Evolutionary conservation across 202 grass and related monocot genomes (phyloP), one percentile per base, ranked within the genome.

Genomic region (Saccharum hybrid): DNA sequence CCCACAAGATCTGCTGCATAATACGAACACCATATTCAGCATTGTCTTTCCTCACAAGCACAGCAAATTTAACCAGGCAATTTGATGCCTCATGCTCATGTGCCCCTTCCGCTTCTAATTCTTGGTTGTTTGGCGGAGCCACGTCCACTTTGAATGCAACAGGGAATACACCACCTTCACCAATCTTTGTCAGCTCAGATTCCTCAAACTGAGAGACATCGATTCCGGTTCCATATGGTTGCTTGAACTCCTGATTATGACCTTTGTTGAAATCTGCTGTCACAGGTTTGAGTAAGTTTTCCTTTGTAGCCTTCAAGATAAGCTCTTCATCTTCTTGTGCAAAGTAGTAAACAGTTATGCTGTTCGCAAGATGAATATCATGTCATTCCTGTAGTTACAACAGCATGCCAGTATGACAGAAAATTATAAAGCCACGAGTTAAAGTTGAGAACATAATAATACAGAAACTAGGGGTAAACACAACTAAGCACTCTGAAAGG

Each of bases 161-260:
- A 14, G 91, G 91, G 82, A 86, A 94, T 68, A 86, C 52, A 40
- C 74, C 86, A 54, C 23, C 57, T 80, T 90, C 88, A 52, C 85
- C 85, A 78, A 83, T 66, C 68, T 81, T 93, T 51, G 63, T 86
- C 51, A 90, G 74, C 16, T 93, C 85, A 62, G 79, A 43, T 21
- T 83, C 75, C 66, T 93, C 79, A 86, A 90, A 93, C 59, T 69
- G 19, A 65, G 88, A 86, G 62, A 93, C 45, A 40, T 93, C n/a
- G 0, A 90, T 90, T 78, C 91, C 91, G 23, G 91, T 88, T 57
- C 88, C 91, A 59, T 60, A 70, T 83, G 91, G 88, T 88, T 93
- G 91, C 75, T 70, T 90, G 74, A 90, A 90, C 65, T 90, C 74
- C 71, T 90, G 88, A 70, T 68, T 79, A 38, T 56, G 86, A 77